Evolutionary conservation across 2,329 filamentous ascomycete genomes (phyloP), one percentile per base, ranked within the genome.

Genomic region (Arthrobotrys sphaeroides): DNA sequence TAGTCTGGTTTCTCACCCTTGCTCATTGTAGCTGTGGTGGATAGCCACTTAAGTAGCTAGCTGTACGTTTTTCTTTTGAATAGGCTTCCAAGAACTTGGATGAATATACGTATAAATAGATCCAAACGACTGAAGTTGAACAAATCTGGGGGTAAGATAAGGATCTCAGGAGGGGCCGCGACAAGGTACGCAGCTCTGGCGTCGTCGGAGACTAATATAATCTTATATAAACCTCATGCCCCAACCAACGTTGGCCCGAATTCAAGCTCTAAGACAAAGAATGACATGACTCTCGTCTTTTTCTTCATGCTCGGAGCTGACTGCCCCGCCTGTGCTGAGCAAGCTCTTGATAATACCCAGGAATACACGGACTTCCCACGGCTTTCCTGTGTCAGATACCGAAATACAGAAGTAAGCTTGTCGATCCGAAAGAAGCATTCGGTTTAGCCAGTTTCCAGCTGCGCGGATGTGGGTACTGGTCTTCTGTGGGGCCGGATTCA

Each of bases 1-100:
- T 86, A 86, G 45, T 86, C 84, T 38, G 38, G 24, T 53, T 51
- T 26, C 57, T 22, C 57, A 36, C 55, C 49, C 53, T 73, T 66
- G 5, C 61, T 53, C 69, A 73, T 73, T 6, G 1, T 53, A 31
- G 2, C 5, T 33, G 47, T 33, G 7, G 12, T 53, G 3, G 6
- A 13, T 33, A 20, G n/a, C n/a, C n/a, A n/a, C n/a, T n/a, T n/a
- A 13, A 4, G 40, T 22, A 55, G 16, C 9, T 38, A 9, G 20
- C 13, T 22, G 16, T 43, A 4, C 16, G 18, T 12, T 57, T 70
- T n/a, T 7, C 2, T 57, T 36, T 45, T 43, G 20, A 42, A 51
- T 38, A n/a, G n/a, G n/a, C n/a, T 33, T 20, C 26, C 33, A n/a
- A n/a, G 26, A 13, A 51, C 5, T n/a, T n/a, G 7, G n/a, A 10